Percentiles rank a stretch among this genome's conserved stretches.
These are phyloP conservation scores for Coemansia pectinata DNA, from an alignment of 192 early-diverging fungal genomes.

Conservation along the genomic window DNA sequence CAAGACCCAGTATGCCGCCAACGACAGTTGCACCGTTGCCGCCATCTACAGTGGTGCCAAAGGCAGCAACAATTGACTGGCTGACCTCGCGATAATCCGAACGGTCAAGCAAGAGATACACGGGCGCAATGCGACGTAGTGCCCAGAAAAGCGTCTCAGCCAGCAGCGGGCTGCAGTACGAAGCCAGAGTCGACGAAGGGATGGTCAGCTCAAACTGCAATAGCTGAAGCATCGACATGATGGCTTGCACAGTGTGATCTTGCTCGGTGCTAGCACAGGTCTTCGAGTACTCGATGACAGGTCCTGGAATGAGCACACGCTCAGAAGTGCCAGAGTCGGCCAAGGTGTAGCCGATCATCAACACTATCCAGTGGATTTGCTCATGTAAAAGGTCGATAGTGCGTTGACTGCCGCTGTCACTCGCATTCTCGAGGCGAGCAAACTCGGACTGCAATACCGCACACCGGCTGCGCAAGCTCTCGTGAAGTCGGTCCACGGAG, in stretches of 20 bases:
- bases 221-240: conserved; percentile 37
- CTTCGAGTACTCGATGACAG: conserved; percentile 28
- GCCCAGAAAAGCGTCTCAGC: conserved; percentile 52
- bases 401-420: conserved; percentile 23
- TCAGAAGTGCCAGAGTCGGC: conserved; percentile 49
- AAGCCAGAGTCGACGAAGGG: conserved; percentile 19
- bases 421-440: conserved; percentile 9
- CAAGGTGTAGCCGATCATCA: conserved; percentile 44
- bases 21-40: conserved; percentile 30
- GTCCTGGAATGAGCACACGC: conserved; percentile 42
- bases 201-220: conserved; percentile 44
- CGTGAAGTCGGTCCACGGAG: conserved; percentile 33
- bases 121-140: conserved; percentile 42
- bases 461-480: conserved; percentile 39
- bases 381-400: conserved; percentile 47
- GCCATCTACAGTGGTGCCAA: conserved; percentile 27
- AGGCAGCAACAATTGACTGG: conserved; percentile 26
- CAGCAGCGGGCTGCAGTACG: conserved; percentile 42
- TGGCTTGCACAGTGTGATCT: conserved; percentile 35
- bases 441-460: conserved; percentile 39
- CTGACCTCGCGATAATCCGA: conserved; percentile 39
- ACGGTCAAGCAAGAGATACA: conserved; percentile 37
- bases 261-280: conserved; percentile 16
- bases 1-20: conserved; percentile 28
- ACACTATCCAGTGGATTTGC: conserved; percentile 50